A percentile compares a stretch with the other conserved stretches of the same genome.
Conservation (phyloP, 2,329 filamentous ascomycete genomes). For the Aureobasidium sp. region DNA sequence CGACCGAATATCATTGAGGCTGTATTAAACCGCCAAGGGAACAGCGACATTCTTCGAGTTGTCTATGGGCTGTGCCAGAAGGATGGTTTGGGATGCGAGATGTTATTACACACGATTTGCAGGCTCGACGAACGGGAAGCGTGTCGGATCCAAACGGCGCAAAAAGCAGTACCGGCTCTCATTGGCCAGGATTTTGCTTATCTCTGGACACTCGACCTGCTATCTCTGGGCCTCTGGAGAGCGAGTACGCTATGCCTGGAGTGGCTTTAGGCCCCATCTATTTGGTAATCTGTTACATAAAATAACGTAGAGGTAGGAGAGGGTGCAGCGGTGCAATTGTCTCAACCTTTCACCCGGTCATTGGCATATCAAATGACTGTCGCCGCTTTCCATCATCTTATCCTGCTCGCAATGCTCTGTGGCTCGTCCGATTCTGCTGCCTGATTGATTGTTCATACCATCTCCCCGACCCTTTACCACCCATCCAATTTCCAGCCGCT, state of each 20-base stretch:
- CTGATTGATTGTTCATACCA: constrained; percentile 13
- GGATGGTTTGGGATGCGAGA: not conserved
- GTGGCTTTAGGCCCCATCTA: not conserved
- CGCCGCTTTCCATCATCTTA: constrained; percentile 25
- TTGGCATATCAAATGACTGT: constrained; percentile 25
- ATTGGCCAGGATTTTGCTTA: constrained; percentile 5
- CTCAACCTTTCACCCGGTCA: constrained; percentile 11
- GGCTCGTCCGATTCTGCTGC: constrained; percentile 20
- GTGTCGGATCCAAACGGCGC: constrained; percentile 5
- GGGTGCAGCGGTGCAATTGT: constrained; percentile 3
- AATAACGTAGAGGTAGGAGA: not conserved
- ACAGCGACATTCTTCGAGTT: not conserved
- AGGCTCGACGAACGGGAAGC: not conserved
- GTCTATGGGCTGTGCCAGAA: not conserved
- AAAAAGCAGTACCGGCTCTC: not conserved
- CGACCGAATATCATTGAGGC: not conserved
- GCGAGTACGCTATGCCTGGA: constrained; percentile 2
- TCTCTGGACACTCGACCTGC: not conserved
- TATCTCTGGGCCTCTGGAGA: constrained; percentile 4
- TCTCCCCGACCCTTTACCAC: constrained; percentile 5
- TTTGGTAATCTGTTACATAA: constrained; percentile 11
- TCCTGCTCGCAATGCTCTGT: constrained; percentile 25
- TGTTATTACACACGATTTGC: constrained; percentile 7
- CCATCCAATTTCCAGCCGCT: not conserved
- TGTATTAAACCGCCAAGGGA: not conserved